Conservation (phyloP, 2,329 filamentous ascomycete genomes). For the Diaporthe sp. region DNA sequence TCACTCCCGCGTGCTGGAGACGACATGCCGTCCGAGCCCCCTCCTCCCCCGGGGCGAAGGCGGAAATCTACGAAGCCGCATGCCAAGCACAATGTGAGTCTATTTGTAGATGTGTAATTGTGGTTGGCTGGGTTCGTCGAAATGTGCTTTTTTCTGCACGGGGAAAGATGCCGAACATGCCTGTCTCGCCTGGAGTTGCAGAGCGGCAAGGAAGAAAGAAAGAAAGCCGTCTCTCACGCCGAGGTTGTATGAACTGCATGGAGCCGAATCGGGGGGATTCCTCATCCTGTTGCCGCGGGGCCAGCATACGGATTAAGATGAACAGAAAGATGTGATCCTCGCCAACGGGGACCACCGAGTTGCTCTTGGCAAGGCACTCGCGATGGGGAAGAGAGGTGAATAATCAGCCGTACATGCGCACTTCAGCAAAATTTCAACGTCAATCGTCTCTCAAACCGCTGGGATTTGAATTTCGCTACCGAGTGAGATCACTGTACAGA, state of each 20-base stretch:
- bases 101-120: not conserved
- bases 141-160: not conserved
- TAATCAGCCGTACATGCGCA: not conserved
- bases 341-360: not conserved
- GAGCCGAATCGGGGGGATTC: not conserved
- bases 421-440: not conserved
- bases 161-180: not conserved
- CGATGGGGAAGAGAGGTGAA: too few species aligned
- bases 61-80: not conserved
- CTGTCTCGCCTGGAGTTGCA: not conserved
- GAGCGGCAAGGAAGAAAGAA: not conserved
- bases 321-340: not conserved
- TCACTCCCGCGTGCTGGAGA: not conserved
- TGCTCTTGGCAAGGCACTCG: not conserved
- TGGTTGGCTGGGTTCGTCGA: not conserved
- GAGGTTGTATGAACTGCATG: not conserved
- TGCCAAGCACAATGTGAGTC: not conserved
- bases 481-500: not conserved
- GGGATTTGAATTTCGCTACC: not conserved
- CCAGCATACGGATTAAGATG: not conserved
- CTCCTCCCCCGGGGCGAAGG: too few species aligned
- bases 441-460: constrained; percentile 4
- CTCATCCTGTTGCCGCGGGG: not conserved
- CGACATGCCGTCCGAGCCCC: not conserved
- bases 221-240: not conserved